Evolutionary conservation across 2,329 filamentous ascomycete species (phyloP).

Genomic region (Trichoderma simmonsii): DNA sequence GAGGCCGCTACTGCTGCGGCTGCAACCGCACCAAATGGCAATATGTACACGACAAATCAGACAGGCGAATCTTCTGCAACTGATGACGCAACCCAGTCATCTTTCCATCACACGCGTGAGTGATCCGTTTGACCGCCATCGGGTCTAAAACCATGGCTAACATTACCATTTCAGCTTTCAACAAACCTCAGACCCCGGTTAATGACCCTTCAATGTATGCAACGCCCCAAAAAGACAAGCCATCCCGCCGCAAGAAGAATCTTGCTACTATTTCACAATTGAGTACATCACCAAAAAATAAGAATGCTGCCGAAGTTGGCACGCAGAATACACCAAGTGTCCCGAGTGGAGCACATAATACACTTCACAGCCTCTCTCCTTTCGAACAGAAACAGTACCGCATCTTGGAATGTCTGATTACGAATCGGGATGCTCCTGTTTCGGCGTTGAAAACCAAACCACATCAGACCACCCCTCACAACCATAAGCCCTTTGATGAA

Average conservation of each 20-base stretch:
- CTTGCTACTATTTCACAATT: not conserved
- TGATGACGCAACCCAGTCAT: not conserved
- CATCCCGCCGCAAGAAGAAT: conserved; percentile 14
- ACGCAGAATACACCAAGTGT: conserved; percentile 19
- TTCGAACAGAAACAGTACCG: conserved; percentile 42
- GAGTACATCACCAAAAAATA: not conserved
- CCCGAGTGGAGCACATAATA: conserved; percentile 34
- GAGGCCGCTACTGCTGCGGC: not conserved
- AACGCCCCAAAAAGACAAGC: conserved; percentile 24
- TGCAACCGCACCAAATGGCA: not conserved
- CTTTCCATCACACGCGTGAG: conserved; percentile 2
- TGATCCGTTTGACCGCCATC: not conserved
- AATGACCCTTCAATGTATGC: conserved; percentile 48
- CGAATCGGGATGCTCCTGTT: conserved; percentile 25
- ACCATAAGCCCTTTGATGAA: not conserved
- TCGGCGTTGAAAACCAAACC: conserved; percentile 19
- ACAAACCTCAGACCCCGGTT: not conserved
- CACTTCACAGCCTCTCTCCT: conserved; percentile 31
- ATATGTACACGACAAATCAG: not conserved
- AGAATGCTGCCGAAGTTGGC: conserved; percentile 20
- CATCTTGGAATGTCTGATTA: conserved; percentile 38
- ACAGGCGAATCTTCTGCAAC: not conserved
- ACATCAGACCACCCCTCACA: not conserved
- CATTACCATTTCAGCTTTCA: not conserved
- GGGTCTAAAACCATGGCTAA: not conserved